Percentiles rank a stretch among this genome's conserved stretches.
These are phyloP conservation scores for Westerdykella ornata DNA, from an alignment of 2,329 filamentous ascomycete species.

Conservation along the genomic window DNA sequence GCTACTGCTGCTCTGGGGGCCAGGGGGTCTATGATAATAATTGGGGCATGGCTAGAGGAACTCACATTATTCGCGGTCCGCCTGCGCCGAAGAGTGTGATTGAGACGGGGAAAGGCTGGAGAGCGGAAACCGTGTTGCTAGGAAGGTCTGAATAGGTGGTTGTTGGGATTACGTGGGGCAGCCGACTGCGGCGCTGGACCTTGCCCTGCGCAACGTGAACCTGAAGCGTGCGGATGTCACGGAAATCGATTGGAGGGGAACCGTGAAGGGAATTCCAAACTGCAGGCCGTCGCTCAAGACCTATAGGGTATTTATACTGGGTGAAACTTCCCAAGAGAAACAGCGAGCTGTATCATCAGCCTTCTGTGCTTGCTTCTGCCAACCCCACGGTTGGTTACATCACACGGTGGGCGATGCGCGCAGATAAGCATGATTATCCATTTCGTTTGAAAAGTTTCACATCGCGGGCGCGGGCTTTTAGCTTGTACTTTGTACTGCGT, in stretches of 20 bases:
- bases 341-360: background rate
- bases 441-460: conserved; percentile 21
- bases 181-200: conserved; percentile 1
- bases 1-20: background rate
- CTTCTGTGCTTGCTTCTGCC: conserved; percentile 14
- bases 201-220: no score
- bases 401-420: conserved; percentile 17
- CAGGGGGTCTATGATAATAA: background rate
- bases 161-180: conserved; percentile 12
- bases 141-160: conserved; percentile 1
- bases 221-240: no score
- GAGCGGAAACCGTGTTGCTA: conserved; percentile 1
- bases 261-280: no score
- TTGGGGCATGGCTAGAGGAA: background rate
- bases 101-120: background rate
- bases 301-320: no score
- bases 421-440: conserved; percentile 23
- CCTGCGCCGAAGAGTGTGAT: conserved; percentile 1
- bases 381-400: conserved; percentile 16
- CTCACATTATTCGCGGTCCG: no score
- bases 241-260: no score
- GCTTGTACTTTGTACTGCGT: conserved; percentile 4
- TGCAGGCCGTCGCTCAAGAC: no score
- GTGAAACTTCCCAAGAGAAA: background rate
- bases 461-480: conserved; percentile 12